Percentiles rank a stretch among this genome's conserved stretches.
Evolutionary conservation across 176 grass and related monocot genomes (phyloP).

Genomic region (Rhipidocladum racemiflorum): DNA sequence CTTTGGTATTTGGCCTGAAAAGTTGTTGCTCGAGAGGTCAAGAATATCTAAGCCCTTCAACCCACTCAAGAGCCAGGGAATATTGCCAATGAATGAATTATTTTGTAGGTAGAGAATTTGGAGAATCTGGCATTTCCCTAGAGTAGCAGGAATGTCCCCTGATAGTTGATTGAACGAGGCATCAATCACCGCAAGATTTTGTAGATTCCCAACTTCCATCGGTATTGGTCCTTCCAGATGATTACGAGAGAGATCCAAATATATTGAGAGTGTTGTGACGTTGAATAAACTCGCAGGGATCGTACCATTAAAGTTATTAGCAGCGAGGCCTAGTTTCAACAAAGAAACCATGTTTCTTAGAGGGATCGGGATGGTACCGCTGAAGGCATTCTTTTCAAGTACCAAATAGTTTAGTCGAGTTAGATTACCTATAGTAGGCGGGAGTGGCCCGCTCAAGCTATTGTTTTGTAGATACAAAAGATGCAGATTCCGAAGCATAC

Average conservation of each 20-base stretch:
- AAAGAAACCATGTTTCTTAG: slow-evolving; percentile 20
- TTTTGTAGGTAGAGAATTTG: slow-evolving; percentile 22
- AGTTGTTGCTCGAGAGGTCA: slow-evolving; percentile 12
- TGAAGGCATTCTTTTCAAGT: slow-evolving; percentile 6
- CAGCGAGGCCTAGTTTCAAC: background rate
- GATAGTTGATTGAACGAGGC: slow-evolving; percentile 6
- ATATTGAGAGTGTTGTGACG: slow-evolving; percentile 28
- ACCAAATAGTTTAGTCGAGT: slow-evolving; percentile 1
- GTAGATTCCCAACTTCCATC: slow-evolving; percentile 24
- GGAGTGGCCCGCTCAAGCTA: slow-evolving; percentile 20
- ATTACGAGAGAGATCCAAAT: slow-evolving; percentile 30
- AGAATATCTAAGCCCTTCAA: slow-evolving; percentile 9
- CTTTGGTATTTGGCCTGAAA: slow-evolving; percentile 21
- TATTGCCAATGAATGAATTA: slow-evolving; percentile 19
- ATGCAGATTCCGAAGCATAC: slow-evolving; percentile 10
- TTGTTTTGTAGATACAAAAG: background rate
- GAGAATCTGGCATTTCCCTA: slow-evolving; percentile 33
- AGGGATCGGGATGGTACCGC: slow-evolving; percentile 12
- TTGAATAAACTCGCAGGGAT: slow-evolving; percentile 34
- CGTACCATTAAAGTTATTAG: slow-evolving; percentile 23
- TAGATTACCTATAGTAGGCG: slow-evolving; percentile 22
- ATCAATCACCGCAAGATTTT: slow-evolving; percentile 20
- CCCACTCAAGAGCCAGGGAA: slow-evolving; percentile 5
- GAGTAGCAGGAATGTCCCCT: slow-evolving; percentile 28
- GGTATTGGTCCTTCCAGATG: slow-evolving; percentile 21